Evolutionary conservation across 805 yeast genomes (phyloP).

Genomic region (Candida odintsovae): DNA sequence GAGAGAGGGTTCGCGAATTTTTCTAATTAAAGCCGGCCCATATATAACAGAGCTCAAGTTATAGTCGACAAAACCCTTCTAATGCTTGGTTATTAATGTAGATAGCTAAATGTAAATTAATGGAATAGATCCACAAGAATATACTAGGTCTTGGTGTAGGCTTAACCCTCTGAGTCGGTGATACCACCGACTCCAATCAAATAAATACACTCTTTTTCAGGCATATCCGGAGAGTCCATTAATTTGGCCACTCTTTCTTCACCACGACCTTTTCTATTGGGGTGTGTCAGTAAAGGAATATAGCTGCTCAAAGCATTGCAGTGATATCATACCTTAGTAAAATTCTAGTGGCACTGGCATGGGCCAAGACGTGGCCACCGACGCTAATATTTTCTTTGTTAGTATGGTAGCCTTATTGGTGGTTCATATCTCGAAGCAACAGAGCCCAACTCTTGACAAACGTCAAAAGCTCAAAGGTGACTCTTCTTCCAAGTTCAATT

Average conservation of each 20-base stretch:
- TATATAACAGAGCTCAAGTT: too few species aligned
- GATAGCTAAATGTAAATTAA: too few species aligned
- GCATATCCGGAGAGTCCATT: slow-evolving; percentile 78
- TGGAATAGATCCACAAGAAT: too few species aligned
- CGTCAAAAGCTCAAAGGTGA: neutral
- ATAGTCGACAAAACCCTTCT: too few species aligned
- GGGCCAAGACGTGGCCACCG: slow-evolving; percentile 80
- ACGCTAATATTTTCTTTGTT: slow-evolving; percentile 29
- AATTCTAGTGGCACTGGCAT: slow-evolving; percentile 74
- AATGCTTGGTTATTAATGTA: too few species aligned
- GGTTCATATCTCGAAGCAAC: neutral
- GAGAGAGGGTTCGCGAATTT: too few species aligned
- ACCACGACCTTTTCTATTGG: slow-evolving; percentile 61
- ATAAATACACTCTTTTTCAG: slow-evolving; percentile 74
- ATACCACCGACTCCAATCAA: slow-evolving; percentile 66
- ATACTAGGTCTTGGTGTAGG: neutral
- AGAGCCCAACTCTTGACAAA: too few species aligned
- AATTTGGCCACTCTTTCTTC: slow-evolving; percentile 77
- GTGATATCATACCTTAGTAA: slow-evolving; percentile 33
- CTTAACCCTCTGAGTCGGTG: slow-evolving; percentile 38
- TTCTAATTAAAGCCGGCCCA: too few species aligned
- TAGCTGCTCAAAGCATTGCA: neutral
- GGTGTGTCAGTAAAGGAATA: neutral
- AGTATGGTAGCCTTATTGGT: neutral
- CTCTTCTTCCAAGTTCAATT: neutral